phyloP scores from a whole-genome alignment of 805 yeast genomes.

The Teunomyces kruisii region DNA sequence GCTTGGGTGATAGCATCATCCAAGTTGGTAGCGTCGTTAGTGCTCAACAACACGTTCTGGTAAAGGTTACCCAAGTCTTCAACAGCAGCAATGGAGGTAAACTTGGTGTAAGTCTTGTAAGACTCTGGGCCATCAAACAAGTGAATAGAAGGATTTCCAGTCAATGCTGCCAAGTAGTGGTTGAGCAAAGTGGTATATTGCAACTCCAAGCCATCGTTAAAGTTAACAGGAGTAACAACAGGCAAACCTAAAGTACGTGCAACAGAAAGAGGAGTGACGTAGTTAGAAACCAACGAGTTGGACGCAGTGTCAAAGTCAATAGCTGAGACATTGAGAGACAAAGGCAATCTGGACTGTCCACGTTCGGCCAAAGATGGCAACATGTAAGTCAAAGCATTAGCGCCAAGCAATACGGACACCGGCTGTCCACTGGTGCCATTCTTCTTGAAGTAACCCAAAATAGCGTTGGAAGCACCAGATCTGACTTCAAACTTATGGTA shows the following conservation, averaged over 20 bases:
- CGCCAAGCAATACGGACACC: slow-evolving; percentile 56
- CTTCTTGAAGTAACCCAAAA: slow-evolving; percentile 64
- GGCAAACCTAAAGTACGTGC: slow-evolving; percentile 67
- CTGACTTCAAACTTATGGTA: slow-evolving; percentile 67
- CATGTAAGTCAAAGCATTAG: slow-evolving; percentile 68
- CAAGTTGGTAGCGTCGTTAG: slow-evolving; percentile 20
- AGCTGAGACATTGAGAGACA: slow-evolving; percentile 74
- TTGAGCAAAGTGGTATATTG: slow-evolving; percentile 68
- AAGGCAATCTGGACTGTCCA: slow-evolving; percentile 42
- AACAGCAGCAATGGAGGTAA: slow-evolving; percentile 44
- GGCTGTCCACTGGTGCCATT: slow-evolving; percentile 36
- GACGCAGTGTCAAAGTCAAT: slow-evolving; percentile 61
- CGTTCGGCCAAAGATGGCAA: slow-evolving; percentile 51
- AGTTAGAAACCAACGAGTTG: slow-evolving; percentile 61
- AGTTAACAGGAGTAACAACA: slow-evolving; percentile 63
- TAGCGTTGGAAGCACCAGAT: slow-evolving; percentile 78
- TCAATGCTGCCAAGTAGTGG: slow-evolving; percentile 52
- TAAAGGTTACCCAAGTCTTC: slow-evolving; percentile 41
- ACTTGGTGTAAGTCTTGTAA: slow-evolving; percentile 49
- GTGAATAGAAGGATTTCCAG: slow-evolving; percentile 60
- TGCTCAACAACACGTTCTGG: slow-evolving; percentile 31
- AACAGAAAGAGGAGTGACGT: slow-evolving; percentile 55
- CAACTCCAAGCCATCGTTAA: slow-evolving; percentile 51
- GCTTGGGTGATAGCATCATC: slow-evolving; percentile 46
- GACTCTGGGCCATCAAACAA: slow-evolving; percentile 79